Percentiles rank a stretch among this genome's conserved stretches.
phyloP scores from a whole-genome alignment of 805 yeast genomes.

The Starmerella bombi region DNA sequence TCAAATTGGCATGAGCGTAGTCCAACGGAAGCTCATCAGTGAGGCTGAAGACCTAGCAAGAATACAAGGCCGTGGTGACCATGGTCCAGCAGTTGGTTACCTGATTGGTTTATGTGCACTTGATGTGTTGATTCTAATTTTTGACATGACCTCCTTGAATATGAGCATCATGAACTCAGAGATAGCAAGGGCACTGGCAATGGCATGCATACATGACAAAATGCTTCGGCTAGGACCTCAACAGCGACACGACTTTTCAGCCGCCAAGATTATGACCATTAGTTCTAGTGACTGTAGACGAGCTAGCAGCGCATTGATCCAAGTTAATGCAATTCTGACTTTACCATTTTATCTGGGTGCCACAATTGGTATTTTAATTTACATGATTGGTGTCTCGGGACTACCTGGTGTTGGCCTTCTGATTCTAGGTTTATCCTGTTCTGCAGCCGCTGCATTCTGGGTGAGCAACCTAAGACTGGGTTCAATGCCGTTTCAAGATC shows the following conservation, averaged over 20 bases:
- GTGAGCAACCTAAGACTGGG: slow-evolving; percentile 6
- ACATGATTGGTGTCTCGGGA: slow-evolving; percentile 59
- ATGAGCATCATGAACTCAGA: slow-evolving; percentile 51
- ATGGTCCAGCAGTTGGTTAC: slow-evolving; percentile 56
- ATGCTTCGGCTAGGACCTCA: slow-evolving; percentile 46
- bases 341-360: slow-evolving; percentile 22
- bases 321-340: slow-evolving; percentile 8
- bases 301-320: slow-evolving; percentile 37
- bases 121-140: slow-evolving; percentile 36
- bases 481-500: slow-evolving; percentile 43
- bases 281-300: slow-evolving; percentile 71
- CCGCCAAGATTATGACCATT: slow-evolving; percentile 59
- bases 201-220: slow-evolving; percentile 56
- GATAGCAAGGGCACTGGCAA: slow-evolving; percentile 53
- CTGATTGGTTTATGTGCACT: slow-evolving; percentile 54
- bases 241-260: slow-evolving; percentile 47
- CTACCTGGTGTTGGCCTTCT: slow-evolving; percentile 52
- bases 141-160: slow-evolving; percentile 50
- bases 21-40: slow-evolving; percentile 13
- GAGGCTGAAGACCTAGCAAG: slow-evolving; percentile 11
- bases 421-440: slow-evolving; percentile 26
- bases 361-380: slow-evolving; percentile 49
- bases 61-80: slow-evolving; percentile 3
- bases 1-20: slow-evolving; percentile 14
- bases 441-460: slow-evolving; percentile 26